Conservation (phyloP, 306 rosid genomes). For the Vigna unguiculata region DNA sequence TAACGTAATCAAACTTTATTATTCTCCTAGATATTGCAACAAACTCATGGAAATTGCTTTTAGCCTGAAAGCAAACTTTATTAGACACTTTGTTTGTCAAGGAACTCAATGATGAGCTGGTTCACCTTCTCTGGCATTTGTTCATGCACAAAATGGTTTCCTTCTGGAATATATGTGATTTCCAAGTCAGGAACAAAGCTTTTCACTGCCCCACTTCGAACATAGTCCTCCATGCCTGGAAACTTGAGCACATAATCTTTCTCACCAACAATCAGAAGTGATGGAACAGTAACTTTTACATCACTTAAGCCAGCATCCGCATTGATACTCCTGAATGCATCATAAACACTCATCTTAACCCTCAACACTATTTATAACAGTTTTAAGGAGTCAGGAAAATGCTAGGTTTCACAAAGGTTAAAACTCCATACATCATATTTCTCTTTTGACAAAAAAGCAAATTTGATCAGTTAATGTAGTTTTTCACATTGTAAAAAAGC, state of each 20-base stretch:
- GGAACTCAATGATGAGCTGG: constrained; percentile 56
- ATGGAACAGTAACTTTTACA: constrained; percentile 50
- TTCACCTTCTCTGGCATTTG: constrained; percentile 61
- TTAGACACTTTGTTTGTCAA: constrained; percentile 48
- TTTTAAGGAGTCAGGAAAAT: background rate
- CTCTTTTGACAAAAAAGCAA: background rate
- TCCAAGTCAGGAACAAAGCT: constrained; percentile 55
- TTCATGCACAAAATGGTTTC: constrained; percentile 65
- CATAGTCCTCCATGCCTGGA: constrained; percentile 62
- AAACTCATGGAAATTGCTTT: no score
- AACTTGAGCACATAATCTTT: constrained; percentile 56
- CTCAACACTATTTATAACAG: background rate
- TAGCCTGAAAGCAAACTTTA: background rate
- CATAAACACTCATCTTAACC: background rate
- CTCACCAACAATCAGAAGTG: constrained; percentile 58
- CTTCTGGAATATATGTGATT: constrained; percentile 51
- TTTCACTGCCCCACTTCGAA: constrained; percentile 58
- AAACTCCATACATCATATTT: background rate
- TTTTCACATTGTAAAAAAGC: no score
- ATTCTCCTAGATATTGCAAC: no score
- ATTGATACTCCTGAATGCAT: constrained; percentile 43
- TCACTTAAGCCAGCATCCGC: constrained; percentile 52
- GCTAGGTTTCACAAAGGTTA: background rate
- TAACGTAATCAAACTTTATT: no score
- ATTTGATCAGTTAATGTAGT: background rate